Percentiles rank a stretch among this genome's conserved stretches.
These are phyloP conservation scores for Ascochyta clinopodiicola DNA, from an alignment of 2,329 filamentous ascomycete species.

Conservation along the genomic window DNA sequence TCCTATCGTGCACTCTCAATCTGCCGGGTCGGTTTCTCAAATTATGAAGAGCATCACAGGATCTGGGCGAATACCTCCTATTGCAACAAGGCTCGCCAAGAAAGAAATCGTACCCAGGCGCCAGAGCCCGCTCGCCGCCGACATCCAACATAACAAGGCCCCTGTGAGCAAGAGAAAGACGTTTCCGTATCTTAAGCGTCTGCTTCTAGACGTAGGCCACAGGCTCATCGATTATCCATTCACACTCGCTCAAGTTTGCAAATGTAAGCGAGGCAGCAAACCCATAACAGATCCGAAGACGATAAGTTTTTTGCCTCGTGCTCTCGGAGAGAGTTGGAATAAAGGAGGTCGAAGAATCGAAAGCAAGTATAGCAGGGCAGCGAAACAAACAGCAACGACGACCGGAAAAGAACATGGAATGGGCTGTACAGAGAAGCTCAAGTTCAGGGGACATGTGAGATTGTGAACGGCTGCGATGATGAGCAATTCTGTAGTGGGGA, in stretches of 20 bases:
- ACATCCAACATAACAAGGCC: conserved; percentile 22
- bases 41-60: neutral
- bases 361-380: neutral
- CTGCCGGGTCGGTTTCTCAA: neutral
- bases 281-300: neutral
- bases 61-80: neutral
- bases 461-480: neutral
- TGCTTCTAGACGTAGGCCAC: conserved; percentile 25
- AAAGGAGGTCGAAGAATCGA: too few species aligned
- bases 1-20: neutral
- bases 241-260: conserved; percentile 18
- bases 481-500: neutral
- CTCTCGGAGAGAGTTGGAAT: neutral
- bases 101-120: conserved; percentile 25
- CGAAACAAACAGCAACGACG: neutral
- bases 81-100: conserved; percentile 11
- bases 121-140: conserved; percentile 25
- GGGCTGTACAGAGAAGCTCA: neutral
- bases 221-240: conserved; percentile 23
- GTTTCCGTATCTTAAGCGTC: conserved; percentile 19
- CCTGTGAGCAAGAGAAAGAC: conserved; percentile 26
- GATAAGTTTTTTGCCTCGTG: neutral
- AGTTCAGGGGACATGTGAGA: neutral
- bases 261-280: conserved; percentile 12
- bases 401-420: neutral